Base-by-base conservation (phyloP, 495 filamentous ascomycete genomes). In the Penicillium tannophilum region DNA sequence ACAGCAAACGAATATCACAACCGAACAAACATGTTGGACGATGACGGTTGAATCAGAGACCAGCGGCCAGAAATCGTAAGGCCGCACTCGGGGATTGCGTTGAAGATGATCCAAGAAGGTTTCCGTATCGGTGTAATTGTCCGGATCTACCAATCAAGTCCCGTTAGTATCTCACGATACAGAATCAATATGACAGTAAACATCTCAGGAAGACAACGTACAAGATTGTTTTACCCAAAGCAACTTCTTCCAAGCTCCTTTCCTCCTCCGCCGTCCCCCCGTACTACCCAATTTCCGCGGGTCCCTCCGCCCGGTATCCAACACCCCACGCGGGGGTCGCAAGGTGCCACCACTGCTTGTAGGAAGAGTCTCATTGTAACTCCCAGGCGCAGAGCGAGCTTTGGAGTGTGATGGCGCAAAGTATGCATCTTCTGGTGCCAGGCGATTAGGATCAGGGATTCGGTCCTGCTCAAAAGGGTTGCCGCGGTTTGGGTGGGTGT, bases 161-260 rank as follows among this genome's bases (percentile, higher is more conserved):
- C 24, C 20, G 53, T 62, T 46, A 59, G 43, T 45, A 63, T 31
- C 8, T 19, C 19, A 14, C 49, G 14, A 23, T 8, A 6, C 9
- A 41, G 6, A 23, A 23, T 7, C 20, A 2, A 16, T n/a, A 36
- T 16, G 39, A 50, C 44, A 6, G 0, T 28, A 31, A 6, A 12
- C 41, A 12, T 16, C 30, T 42, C n/a, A 3, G 5, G 47, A 23
- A 23, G 20, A 10, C 49, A 28, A 64, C 81, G 55, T 82, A 95
- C 91, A 98, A 45, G 89, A 91, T 66, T 98, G 94, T 70, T 96
- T 96, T 59, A 98, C 92, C 94, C 94, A 98, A 17, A 98, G 81
- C 58, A 98, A 77, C 76, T 98, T 98, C 77, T 95, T 94, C 89
- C 93, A 98, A 20, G 79, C 81, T 33, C 80, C 82, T 58, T 86